Conservation (phyloP, 441 rosid genomes). For the Pelargonium citronellum region DNA sequence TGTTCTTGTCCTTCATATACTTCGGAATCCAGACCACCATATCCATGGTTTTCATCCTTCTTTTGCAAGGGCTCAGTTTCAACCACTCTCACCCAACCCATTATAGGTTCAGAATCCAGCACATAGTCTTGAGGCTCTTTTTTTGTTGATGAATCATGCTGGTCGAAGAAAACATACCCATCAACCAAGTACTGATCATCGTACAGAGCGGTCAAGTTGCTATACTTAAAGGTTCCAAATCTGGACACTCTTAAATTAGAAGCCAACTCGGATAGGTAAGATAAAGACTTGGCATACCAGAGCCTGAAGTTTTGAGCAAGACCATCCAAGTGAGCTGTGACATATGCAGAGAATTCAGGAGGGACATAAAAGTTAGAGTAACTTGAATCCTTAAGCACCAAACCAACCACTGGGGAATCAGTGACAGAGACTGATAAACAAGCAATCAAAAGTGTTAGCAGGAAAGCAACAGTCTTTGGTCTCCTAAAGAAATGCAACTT, state of each 20-base stretch:
- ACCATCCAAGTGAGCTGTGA: constrained; percentile 31
- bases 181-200: constrained; percentile 32
- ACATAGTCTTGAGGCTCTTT: constrained; percentile 11
- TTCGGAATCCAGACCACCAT: constrained; percentile 22
- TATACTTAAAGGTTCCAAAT: constrained; percentile 34
- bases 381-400: constrained; percentile 27
- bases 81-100: constrained; percentile 6
- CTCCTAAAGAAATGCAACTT: constrained; percentile 34
- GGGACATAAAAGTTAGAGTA: constrained; percentile 35
- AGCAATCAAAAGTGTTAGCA: constrained; percentile 35
- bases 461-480: constrained; percentile 40
- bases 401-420: constrained; percentile 81
- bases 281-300: constrained; percentile 35
- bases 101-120: constrained; percentile 8
- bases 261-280: constrained; percentile 34
- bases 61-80: constrained; percentile 11
- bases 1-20: background rate
- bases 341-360: constrained; percentile 31
- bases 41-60: constrained; percentile 18
- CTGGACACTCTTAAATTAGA: constrained; percentile 31
- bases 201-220: constrained; percentile 46
- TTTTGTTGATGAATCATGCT: constrained; percentile 7
- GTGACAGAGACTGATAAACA: constrained; percentile 49
- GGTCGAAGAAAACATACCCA: constrained; percentile 22
- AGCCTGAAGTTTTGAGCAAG: constrained; percentile 36